Evolutionary conservation across 1,139 yeast genomes (phyloP).

Genomic region (Debaryomyces sp.): DNA sequence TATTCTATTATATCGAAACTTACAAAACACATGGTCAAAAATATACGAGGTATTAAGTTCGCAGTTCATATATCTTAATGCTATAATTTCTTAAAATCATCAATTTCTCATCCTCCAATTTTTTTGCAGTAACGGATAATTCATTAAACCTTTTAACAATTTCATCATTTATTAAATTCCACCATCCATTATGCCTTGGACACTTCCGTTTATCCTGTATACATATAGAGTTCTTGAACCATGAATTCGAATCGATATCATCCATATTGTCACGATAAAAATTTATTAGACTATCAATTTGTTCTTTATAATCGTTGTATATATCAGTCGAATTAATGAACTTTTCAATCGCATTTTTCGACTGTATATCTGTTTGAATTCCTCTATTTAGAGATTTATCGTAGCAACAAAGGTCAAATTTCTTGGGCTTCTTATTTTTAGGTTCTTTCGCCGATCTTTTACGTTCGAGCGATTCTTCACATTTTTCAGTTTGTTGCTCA

Average conservation of each 20-base stretch:
- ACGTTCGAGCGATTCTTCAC: conserved; percentile 15
- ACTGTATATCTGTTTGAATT: neutral
- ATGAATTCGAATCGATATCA: conserved; percentile 19
- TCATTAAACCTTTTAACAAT: conserved; percentile 34
- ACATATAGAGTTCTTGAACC: conserved; percentile 43
- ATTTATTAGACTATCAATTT: conserved; percentile 9
- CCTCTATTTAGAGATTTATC: conserved; percentile 19
- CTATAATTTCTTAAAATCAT: conserved; percentile 36
- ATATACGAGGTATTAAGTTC: neutral
- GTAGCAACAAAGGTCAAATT: conserved; percentile 37
- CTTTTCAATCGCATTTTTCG: neutral
- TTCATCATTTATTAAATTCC: conserved; percentile 52
- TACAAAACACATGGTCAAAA: too few relatives aligned
- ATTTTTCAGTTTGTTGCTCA: conserved; percentile 3
- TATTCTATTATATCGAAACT: too few relatives aligned
- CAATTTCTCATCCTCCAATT: conserved; percentile 26
- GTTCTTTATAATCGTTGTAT: conserved; percentile 17
- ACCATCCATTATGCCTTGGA: conserved; percentile 69
- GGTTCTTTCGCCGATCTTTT: conserved; percentile 18
- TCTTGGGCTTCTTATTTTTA: conserved; percentile 25
- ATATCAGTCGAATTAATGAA: conserved; percentile 8
- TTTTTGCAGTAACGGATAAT: conserved; percentile 22
- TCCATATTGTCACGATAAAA: conserved; percentile 11
- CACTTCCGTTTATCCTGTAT: conserved; percentile 68
- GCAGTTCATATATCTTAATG: conserved; percentile 34